Evolutionary conservation across 495 filamentous ascomycete species (phyloP).

Genomic region (Xylaria flabelliformis): DNA sequence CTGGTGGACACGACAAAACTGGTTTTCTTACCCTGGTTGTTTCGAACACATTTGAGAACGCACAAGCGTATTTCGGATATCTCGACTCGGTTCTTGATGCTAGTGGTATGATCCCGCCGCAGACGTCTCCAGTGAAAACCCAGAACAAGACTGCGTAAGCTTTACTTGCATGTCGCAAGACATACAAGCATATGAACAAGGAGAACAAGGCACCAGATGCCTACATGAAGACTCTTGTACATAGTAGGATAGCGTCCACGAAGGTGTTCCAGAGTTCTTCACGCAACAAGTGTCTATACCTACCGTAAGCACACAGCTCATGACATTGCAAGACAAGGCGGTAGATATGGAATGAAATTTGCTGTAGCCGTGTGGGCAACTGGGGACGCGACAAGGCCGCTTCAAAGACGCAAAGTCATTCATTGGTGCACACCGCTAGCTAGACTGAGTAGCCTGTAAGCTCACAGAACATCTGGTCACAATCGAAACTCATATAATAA

Average conservation of each 20-base stretch:
- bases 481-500: background rate
- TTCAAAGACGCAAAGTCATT: background rate
- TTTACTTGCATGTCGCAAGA: background rate
- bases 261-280: too few relatives aligned
- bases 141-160: background rate
- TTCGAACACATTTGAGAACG: slow-evolving; percentile 17
- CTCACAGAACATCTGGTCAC: background rate
- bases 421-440: background rate
- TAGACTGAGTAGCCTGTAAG: background rate
- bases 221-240: too few relatives aligned
- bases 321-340: background rate
- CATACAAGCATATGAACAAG: too few relatives aligned
- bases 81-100: slow-evolving; percentile 30
- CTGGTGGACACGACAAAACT: slow-evolving; percentile 34
- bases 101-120: slow-evolving; percentile 16
- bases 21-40: slow-evolving; percentile 38
- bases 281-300: too few relatives aligned
- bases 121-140: background rate
- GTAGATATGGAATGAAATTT: background rate
- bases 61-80: slow-evolving; percentile 39
- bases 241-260: too few relatives aligned
- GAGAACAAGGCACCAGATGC: too few relatives aligned
- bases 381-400: background rate
- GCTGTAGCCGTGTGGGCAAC: background rate
- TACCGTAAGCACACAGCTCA: too few relatives aligned